These are phyloP conservation scores for Lumnitzera racemosa DNA, from an alignment of 345 rosid species.

Conservation along the genomic window DNA sequence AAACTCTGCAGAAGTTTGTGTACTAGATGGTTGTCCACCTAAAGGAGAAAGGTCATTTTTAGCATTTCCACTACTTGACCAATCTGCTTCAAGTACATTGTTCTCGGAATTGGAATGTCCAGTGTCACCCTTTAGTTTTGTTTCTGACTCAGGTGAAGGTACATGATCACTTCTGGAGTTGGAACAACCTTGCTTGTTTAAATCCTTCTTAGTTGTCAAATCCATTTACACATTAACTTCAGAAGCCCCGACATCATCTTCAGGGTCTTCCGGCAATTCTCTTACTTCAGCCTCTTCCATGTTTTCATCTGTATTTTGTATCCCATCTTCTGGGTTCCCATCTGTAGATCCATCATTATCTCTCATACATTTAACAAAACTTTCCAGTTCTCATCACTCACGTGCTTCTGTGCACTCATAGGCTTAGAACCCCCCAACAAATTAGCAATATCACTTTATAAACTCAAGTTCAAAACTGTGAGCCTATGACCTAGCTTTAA, in stretches of 20 bases:
- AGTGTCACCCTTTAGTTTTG: constrained; percentile 39
- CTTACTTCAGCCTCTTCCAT: constrained; percentile 35
- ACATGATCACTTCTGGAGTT: constrained; percentile 23
- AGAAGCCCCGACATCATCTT: constrained; percentile 8
- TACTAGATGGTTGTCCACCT: too few species aligned
- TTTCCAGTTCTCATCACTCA: constrained; percentile 55
- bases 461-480: constrained; percentile 93
- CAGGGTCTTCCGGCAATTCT: constrained; percentile 30
- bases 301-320: constrained; percentile 34
- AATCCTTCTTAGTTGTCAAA: constrained; percentile 29
- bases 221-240: constrained; percentile 34
- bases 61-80: too few species aligned
- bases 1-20: too few species aligned
- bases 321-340: constrained; percentile 27
- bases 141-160: constrained; percentile 43
- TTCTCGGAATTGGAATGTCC: constrained; percentile 37
- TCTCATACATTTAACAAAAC: constrained; percentile 35
- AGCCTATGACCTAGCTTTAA: constrained; percentile 75
- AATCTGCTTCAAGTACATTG: constrained; percentile 36
- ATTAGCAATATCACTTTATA: constrained; percentile 92
- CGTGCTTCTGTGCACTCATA: constrained; percentile 42
- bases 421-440: constrained; percentile 97
- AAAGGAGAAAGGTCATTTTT: too few species aligned
- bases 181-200: constrained; percentile 29
- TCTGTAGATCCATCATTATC: constrained; percentile 33